Base-by-base conservation (phyloP, 164 flowering plant species). In the Sedum album region DNA sequence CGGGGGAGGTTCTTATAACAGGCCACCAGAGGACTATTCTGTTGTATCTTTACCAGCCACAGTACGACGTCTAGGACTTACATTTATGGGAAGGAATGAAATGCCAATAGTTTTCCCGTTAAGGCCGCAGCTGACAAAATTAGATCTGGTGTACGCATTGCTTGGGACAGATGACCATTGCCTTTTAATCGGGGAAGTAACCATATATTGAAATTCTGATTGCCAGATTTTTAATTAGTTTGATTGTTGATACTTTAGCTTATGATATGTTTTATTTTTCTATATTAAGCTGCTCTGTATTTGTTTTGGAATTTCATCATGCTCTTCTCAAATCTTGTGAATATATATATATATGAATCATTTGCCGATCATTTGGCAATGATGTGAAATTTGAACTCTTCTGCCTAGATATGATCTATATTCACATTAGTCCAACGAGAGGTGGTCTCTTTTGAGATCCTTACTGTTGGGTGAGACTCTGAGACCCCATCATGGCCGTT, bases 61-160 rank as follows among this genome's bases (percentile, higher is more conserved):
- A 35, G 66, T 94, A 69, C 73, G 88, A 66, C 80, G 81, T 15
- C 60, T 94, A 79, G 96, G 96, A 70, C 82, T 88, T 28, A 78
- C 81, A 60, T 90, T 78, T 73, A 77, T 94, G 81, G 84, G 82
- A 28, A 79, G 73, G 33, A 72, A 78, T 61, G 91, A 87, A 70
- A 76, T 94, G 94, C 83, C 82, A 2, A 76, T 91, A 62, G 74
- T 91, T 21, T 86, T 79, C 68, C 91, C 96, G 31, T 75, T 82
- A 69, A 88, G 96, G 53, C 39, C 84, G 10, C 65, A 55, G 49
- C 84, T 94, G 9, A 87, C 74, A 76, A 90, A 84, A 77, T 75
- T 95, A 83, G 99, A 95, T 81, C 96, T 95, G 31, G 81, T 86
- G n/a, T 95, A 85, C 80, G 82, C 93, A 14, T 25, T 88, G 74